phyloP scores from a whole-genome alignment of 306 rosid species.

The Ziziphus jujuba region DNA sequence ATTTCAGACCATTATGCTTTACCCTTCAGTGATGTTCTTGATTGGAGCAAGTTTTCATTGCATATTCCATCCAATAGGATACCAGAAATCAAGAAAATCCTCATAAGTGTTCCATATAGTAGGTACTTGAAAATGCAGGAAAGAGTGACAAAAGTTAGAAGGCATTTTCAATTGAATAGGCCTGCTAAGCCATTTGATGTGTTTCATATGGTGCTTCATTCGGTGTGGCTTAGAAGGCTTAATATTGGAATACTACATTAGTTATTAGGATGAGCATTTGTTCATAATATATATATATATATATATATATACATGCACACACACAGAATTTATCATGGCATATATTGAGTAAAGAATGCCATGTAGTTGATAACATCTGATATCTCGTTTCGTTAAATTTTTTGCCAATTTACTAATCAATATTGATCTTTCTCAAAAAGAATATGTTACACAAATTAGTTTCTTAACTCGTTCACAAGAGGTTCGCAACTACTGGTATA shows the following conservation, averaged over 20 bases:
- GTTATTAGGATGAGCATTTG: background rate
- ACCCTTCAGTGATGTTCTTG: background rate
- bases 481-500: no score
- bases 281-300: no score
- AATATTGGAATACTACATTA: background rate
- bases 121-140: background rate
- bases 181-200: slow-evolving; percentile 7
- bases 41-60: slow-evolving; percentile 2
- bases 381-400: no score
- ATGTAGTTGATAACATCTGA: no score
- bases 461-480: no score
- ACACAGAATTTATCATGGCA: no score
- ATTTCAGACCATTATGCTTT: slow-evolving; percentile 1
- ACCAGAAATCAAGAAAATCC: background rate
- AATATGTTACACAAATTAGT: no score
- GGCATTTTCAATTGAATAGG: slow-evolving; percentile 5
- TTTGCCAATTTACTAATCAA: no score
- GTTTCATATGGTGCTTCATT: slow-evolving; percentile 10
- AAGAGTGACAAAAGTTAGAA: background rate
- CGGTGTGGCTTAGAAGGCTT: slow-evolving; percentile 3
- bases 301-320: no score
- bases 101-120: background rate
- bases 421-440: no score
- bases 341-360: no score
- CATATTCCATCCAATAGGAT: background rate